Evolutionary conservation across 2,329 filamentous ascomycete species (phyloP).

Genomic region (Verticillium isaacii): DNA sequence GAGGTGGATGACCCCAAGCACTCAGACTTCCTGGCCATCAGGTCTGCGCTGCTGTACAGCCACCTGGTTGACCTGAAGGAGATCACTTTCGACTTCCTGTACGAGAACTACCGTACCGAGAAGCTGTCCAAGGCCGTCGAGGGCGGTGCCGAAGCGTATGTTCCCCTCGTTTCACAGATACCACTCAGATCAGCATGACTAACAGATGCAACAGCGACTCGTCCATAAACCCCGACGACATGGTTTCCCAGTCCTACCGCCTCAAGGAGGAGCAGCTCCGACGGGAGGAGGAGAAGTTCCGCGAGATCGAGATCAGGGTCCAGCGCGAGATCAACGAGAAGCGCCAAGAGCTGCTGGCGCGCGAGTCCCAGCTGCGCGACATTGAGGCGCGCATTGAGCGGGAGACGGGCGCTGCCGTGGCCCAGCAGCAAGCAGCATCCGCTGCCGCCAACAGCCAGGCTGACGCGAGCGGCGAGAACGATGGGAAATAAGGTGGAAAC

Average conservation of each 20-base stretch:
- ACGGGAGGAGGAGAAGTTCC: slow-evolving; percentile 98
- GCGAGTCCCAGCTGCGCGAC: slow-evolving; percentile 97
- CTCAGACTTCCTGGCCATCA: slow-evolving; percentile 96
- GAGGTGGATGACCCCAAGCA: slow-evolving; percentile 99
- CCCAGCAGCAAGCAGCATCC: background rate
- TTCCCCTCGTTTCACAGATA: slow-evolving; percentile 24
- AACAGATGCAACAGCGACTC: slow-evolving; percentile 53
- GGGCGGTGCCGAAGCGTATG: slow-evolving; percentile 80
- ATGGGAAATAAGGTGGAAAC: background rate
- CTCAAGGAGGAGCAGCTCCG: slow-evolving; percentile 99
- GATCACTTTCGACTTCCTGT: slow-evolving; percentile 99
- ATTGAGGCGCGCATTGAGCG: slow-evolving; percentile 97
- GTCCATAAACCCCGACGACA: slow-evolving; percentile 96
- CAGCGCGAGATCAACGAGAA: slow-evolving; percentile 99
- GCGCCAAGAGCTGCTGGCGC: slow-evolving; percentile 93
- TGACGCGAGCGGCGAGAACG: background rate
- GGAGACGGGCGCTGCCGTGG: slow-evolving; percentile 46
- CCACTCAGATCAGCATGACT: slow-evolving; percentile 17
- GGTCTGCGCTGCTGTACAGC: slow-evolving; percentile 93
- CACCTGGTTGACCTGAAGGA: slow-evolving; percentile 98
- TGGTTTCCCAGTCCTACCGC: slow-evolving; percentile 93
- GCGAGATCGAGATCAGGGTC: slow-evolving; percentile 99
- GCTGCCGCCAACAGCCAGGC: background rate
- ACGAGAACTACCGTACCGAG: slow-evolving; percentile 99
- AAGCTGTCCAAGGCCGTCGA: slow-evolving; percentile 99